phyloP scores from a whole-genome alignment of 345 rosid genomes.

The Citrus maxima region DNA sequence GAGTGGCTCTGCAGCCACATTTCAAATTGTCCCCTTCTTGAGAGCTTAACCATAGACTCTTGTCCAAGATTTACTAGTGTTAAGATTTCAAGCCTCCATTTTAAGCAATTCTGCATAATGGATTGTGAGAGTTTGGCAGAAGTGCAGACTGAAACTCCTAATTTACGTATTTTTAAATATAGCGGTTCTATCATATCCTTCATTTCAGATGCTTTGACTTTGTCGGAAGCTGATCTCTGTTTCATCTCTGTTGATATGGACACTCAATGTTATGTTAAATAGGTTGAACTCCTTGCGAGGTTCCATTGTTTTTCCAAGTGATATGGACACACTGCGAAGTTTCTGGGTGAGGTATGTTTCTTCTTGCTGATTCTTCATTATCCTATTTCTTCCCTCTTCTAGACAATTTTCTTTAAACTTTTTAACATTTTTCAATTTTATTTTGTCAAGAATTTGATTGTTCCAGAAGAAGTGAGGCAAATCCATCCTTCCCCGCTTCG shows the following conservation, averaged over 20 bases:
- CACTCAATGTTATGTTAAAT: not conserved
- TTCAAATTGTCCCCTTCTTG: not conserved
- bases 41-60: not conserved
- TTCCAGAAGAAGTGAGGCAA: not conserved
- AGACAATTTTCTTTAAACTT: not conserved
- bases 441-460: not conserved
- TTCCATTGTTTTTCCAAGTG: not conserved
- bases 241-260: not conserved
- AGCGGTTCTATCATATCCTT: not conserved
- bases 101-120: too few species aligned
- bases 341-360: not conserved
- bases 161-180: not conserved
- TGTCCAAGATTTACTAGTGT: not conserved
- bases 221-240: not conserved
- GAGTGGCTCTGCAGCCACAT: not conserved
- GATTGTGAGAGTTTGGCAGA: not conserved
- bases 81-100: not conserved
- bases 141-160: not conserved
- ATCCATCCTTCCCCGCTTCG: not conserved
- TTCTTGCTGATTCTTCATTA: not conserved
- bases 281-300: not conserved
- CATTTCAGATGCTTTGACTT: not conserved
- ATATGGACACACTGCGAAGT: not conserved
- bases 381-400: not conserved
- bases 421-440: not conserved